These are phyloP conservation scores for Oxytropis ochrocephala DNA, from an alignment of 306 rosid species.

Conservation along the genomic window DNA sequence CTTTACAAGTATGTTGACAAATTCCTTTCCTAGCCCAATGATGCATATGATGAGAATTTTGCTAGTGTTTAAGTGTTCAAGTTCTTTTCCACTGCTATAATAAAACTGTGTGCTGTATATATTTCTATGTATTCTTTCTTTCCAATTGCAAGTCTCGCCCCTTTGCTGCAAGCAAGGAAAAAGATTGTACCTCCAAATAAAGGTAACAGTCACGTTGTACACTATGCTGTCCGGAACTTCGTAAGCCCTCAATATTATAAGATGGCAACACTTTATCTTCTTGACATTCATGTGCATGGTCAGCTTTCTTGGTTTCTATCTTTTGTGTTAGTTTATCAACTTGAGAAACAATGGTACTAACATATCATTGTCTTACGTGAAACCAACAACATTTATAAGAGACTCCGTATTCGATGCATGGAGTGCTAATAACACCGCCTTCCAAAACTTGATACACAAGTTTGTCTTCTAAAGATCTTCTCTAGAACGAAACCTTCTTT, in stretches of 20 bases:
- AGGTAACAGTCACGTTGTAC: constrained; percentile 81
- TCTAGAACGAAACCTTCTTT: constrained; percentile 50
- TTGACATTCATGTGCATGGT: constrained; percentile 5
- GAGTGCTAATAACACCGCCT: too few relatives aligned
- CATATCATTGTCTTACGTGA: constrained; percentile 43
- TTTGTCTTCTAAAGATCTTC: constrained; percentile 61
- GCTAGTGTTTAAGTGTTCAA: too few relatives aligned
- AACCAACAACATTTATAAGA: constrained; percentile 41
- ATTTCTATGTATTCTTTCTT: too few relatives aligned
- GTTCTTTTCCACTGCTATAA: too few relatives aligned
- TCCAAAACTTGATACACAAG: constrained; percentile 60
- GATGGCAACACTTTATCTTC: constrained; percentile 28
- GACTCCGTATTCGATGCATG: too few relatives aligned
- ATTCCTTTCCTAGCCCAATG: too few relatives aligned
- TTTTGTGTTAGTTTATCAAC: constrained; percentile 25
- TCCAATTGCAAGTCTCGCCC: too few relatives aligned
- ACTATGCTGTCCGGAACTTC: constrained; percentile 82
- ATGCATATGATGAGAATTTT: too few relatives aligned
- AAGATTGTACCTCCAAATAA: too few relatives aligned
- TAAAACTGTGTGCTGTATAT: too few relatives aligned
- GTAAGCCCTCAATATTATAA: constrained; percentile 37
- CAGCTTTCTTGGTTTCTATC: neutral
- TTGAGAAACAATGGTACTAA: constrained; percentile 43
- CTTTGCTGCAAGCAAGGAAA: too few relatives aligned
- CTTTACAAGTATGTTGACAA: too few relatives aligned